phyloP scores from a whole-genome alignment of 805 yeast genomes.

The Lachancea waltii region DNA sequence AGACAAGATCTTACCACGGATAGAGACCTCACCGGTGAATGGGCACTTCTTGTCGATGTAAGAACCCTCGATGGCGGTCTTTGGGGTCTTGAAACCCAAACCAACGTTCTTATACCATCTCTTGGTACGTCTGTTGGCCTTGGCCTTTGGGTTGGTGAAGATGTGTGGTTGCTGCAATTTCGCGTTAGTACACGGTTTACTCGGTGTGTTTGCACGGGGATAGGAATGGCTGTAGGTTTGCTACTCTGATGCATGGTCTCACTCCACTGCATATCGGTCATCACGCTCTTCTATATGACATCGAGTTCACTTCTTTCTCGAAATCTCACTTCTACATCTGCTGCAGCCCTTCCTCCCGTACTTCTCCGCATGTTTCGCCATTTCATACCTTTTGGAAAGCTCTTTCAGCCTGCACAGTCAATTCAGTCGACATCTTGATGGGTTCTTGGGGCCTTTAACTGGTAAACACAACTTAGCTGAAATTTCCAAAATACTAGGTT shows the following conservation, averaged over 20 bases:
- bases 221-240: not conserved
- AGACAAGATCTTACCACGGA: constrained; percentile 99
- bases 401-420: constrained; percentile 99
- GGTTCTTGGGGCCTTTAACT: constrained; percentile 24
- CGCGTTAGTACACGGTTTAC: not conserved
- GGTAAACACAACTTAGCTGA: constrained; percentile 2
- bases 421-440: constrained; percentile 94
- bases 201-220: not conserved
- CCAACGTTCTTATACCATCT: constrained; percentile 99
- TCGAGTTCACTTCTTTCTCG: no score
- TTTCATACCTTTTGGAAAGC: constrained; percentile 99
- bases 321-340: no score
- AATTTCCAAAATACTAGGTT: constrained; percentile 3
- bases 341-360: not conserved
- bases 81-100: constrained; percentile 99
- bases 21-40: constrained; percentile 92
- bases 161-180: constrained; percentile 92
- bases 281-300: not conserved
- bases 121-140: constrained; percentile 97
- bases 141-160: constrained; percentile 99
- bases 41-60: constrained; percentile 99
- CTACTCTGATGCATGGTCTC: no score
- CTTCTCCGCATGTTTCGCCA: not conserved
- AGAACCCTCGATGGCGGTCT: constrained; percentile 94
- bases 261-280: not conserved